phyloP scores from a whole-genome alignment of 1,139 yeast genomes.

The Geotrichum siamense region DNA sequence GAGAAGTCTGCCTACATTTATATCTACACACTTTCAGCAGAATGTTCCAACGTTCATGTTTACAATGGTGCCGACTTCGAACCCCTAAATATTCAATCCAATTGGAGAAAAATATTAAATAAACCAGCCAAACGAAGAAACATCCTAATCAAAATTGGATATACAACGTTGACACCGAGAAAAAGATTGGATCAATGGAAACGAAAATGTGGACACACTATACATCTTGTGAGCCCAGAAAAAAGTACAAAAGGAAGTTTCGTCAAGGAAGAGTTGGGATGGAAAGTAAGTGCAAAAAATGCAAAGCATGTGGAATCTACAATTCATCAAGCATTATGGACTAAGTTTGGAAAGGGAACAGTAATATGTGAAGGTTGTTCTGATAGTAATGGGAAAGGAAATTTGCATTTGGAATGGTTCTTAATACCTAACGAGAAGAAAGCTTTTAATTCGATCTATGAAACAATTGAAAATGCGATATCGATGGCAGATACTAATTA shows the following conservation, averaged over 20 bases:
- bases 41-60: background rate
- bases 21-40: background rate
- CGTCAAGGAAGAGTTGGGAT: background rate
- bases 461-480: background rate
- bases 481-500: no score
- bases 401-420: slow-evolving; percentile 1
- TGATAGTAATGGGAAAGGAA: background rate
- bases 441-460: background rate
- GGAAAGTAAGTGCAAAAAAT: background rate
- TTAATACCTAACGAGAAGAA: slow-evolving; percentile 1
- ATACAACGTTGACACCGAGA: background rate
- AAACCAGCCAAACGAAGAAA: background rate
- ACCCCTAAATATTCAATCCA: background rate
- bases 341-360: slow-evolving; percentile 1
- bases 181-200: background rate
- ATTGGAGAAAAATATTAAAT: background rate
- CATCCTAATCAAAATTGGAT: background rate
- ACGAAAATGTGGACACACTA: background rate
- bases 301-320: background rate
- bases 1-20: background rate
- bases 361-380: background rate
- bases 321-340: background rate
- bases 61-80: background rate
- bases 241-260: background rate
- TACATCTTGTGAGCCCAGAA: background rate